Conservation (phyloP, 345 rosid species). For the Brassica nigra region DNA sequence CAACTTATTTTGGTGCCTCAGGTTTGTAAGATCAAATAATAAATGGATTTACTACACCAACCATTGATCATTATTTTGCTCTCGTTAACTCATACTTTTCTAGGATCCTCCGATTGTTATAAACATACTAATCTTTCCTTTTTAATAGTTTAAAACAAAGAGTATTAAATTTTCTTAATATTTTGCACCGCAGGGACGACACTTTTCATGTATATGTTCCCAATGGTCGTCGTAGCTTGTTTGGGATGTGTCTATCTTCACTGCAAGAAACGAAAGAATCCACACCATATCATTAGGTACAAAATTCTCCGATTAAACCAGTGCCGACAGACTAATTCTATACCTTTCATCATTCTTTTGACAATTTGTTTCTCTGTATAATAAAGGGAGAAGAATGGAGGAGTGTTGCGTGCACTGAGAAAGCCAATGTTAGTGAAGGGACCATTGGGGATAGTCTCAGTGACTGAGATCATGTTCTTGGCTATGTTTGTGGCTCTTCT, state of each 20-base stretch:
- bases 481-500: constrained; percentile 69
- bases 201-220: constrained; percentile 57
- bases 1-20: constrained; percentile 62
- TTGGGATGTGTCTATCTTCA: constrained; percentile 65
- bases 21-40: constrained; percentile 41
- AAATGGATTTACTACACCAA: neutral
- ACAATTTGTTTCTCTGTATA: neutral
- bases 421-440: constrained; percentile 75
- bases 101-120: neutral
- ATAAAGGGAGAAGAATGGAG: constrained; percentile 26
- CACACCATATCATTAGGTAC: constrained; percentile 10
- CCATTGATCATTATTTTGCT: neutral
- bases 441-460: constrained; percentile 81
- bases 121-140: neutral
- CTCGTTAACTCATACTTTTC: neutral
- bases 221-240: constrained; percentile 60
- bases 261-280: constrained; percentile 29
- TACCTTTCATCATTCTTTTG: neutral
- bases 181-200: constrained; percentile 46
- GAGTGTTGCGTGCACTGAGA: constrained; percentile 39
- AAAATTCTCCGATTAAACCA: neutral
- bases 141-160: neutral
- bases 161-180: neutral
- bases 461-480: constrained; percentile 60
- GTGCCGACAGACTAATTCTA: neutral